Conservation (phyloP, 2,329 filamentous ascomycete species). For the Botrytis sinoallii region DNA sequence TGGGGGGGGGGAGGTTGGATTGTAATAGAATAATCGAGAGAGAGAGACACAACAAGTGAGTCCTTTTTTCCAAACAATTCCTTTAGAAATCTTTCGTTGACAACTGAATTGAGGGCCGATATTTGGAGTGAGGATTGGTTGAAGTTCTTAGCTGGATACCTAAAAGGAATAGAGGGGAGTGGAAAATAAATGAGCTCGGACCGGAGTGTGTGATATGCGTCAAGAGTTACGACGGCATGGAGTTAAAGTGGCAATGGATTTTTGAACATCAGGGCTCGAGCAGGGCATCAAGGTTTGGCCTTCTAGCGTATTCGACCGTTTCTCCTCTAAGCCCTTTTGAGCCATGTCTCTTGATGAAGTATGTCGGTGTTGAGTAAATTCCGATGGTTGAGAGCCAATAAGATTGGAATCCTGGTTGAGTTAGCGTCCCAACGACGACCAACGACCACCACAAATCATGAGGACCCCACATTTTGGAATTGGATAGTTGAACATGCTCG, state of each 20-base stretch:
- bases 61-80: background rate
- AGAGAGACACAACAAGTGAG: background rate
- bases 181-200: background rate
- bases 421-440: slow-evolving; percentile 7
- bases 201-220: background rate
- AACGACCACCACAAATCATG: background rate
- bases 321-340: background rate
- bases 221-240: too few species aligned
- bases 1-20: background rate
- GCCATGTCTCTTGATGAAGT: background rate
- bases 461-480: background rate
- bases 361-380: slow-evolving; percentile 13
- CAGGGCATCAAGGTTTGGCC: background rate
- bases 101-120: background rate
- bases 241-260: background rate
- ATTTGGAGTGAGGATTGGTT: slow-evolving; percentile 8
- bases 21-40: background rate
- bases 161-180: background rate
- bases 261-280: background rate
- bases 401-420: background rate
- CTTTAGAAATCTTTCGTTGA: background rate
- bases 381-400: slow-evolving; percentile 18
- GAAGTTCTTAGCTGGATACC: background rate
- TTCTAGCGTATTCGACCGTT: background rate
- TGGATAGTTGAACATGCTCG: background rate